phyloP scores from a whole-genome alignment of 306 rosid species.

The Rosa chinensis region DNA sequence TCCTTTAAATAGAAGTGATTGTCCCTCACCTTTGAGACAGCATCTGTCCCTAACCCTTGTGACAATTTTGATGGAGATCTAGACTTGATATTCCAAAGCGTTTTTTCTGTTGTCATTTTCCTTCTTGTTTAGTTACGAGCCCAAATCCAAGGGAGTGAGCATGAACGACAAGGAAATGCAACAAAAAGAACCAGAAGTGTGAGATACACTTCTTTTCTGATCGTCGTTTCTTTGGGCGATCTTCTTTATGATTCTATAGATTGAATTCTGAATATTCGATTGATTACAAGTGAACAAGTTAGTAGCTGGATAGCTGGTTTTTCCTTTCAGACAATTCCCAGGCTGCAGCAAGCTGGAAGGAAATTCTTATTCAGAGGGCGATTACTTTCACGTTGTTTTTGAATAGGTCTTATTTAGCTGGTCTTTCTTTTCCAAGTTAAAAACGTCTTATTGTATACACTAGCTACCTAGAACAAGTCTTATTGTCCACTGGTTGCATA shows the following conservation, averaged over 20 bases:
- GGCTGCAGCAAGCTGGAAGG: not conserved
- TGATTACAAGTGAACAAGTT: not conserved
- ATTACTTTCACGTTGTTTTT: not conserved
- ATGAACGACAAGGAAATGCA: not conserved
- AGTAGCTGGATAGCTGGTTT: not conserved
- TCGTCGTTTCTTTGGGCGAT: not conserved
- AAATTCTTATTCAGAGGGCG: not conserved
- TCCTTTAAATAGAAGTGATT: not conserved
- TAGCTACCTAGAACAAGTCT: too few species aligned
- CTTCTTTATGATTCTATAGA: not conserved
- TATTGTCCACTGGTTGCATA: too few species aligned
- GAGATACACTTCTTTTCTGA: not conserved
- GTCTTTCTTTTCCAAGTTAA: too few species aligned
- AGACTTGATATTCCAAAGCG: not conserved
- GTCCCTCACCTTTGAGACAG: not conserved
- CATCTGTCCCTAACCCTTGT: not conserved
- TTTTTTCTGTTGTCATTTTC: not conserved
- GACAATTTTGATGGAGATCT: not conserved
- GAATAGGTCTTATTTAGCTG: not conserved
- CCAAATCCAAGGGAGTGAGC: not conserved
- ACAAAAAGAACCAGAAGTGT: not conserved
- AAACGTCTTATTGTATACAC: too few species aligned
- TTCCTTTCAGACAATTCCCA: not conserved
- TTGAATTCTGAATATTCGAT: not conserved
- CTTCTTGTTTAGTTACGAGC: not conserved